These are phyloP conservation scores for Mycena kentingensis DNA, from an alignment of 768 basidiomycete genomes.

Conservation along the genomic window DNA sequence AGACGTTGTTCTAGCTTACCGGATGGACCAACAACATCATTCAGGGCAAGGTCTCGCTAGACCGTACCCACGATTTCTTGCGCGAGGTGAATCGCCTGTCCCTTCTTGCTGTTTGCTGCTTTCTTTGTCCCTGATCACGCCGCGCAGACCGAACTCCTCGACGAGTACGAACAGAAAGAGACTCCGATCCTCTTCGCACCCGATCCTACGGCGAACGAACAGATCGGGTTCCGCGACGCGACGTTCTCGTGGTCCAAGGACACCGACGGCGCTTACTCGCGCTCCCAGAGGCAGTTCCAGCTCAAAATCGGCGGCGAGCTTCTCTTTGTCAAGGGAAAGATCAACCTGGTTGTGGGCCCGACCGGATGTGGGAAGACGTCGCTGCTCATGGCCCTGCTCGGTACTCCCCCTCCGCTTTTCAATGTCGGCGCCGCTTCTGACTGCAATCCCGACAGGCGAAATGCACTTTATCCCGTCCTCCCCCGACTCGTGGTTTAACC, in stretches of 20 bases:
- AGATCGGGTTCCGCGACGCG: slow-evolving; percentile 55
- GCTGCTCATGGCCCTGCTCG: slow-evolving; percentile 48
- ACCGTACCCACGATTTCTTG: slow-evolving; percentile 48
- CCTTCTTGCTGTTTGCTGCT: background rate
- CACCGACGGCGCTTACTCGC: slow-evolving; percentile 28
- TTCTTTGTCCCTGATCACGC: background rate
- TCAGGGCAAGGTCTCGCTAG: slow-evolving; percentile 60
- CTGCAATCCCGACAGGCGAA: slow-evolving; percentile 30
- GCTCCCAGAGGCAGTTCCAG: slow-evolving; percentile 47
- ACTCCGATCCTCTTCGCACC: slow-evolving; percentile 7
- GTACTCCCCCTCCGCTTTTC: slow-evolving; percentile 12
- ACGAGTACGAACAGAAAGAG: slow-evolving; percentile 34
- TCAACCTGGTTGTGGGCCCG: slow-evolving; percentile 63
- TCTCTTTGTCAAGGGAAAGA: slow-evolving; percentile 49
- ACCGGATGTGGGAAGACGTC: slow-evolving; percentile 53
- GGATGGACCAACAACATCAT: background rate
- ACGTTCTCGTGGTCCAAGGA: slow-evolving; percentile 56
- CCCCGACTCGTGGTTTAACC: slow-evolving; percentile 26
- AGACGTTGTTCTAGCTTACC: background rate
- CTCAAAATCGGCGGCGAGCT: slow-evolving; percentile 53
- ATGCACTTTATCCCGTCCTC: slow-evolving; percentile 45
- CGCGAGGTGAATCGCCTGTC: slow-evolving; percentile 32
- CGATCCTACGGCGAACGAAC: slow-evolving; percentile 19
- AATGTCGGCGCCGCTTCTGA: background rate
- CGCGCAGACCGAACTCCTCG: slow-evolving; percentile 49